These are phyloP conservation scores for Yamadazyma taylorii DNA, from an alignment of 1,139 yeast species.

Conservation along the genomic window DNA sequence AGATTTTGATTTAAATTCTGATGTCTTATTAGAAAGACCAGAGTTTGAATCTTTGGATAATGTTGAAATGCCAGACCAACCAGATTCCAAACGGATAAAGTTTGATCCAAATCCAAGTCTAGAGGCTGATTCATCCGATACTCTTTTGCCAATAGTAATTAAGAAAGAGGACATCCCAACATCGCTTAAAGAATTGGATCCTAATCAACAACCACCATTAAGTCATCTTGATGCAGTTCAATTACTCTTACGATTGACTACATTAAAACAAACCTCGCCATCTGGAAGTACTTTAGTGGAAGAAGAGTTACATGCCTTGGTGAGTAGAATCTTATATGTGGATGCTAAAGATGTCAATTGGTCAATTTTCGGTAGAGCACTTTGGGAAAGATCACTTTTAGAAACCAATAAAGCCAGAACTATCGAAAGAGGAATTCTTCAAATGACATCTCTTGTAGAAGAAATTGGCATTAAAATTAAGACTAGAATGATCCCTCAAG, in stretches of 20 bases:
- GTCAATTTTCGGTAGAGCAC: conserved; percentile 76
- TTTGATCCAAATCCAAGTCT: conserved; percentile 28
- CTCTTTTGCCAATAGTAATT: conserved; percentile 59
- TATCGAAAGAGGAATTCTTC: conserved; percentile 89
- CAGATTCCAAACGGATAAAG: conserved; percentile 40
- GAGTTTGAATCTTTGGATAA: conserved; percentile 61
- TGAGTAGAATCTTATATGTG: conserved; percentile 65
- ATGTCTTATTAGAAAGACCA: conserved; percentile 76
- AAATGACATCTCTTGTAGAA: conserved; percentile 89
- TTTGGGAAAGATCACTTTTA: conserved; percentile 86
- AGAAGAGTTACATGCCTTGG: conserved; percentile 78
- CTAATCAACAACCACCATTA: conserved; percentile 78
- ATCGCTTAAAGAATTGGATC: conserved; percentile 59
- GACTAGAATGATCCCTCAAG: conserved; percentile 61
- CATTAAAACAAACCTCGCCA: conserved; percentile 72
- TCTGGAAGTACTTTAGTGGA: conserved; percentile 67
- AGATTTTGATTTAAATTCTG: conserved; percentile 68
- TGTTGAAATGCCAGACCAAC: conserved; percentile 34
- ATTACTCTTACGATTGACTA: conserved; percentile 63
- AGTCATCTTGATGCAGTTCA: conserved; percentile 72
- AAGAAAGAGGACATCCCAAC: conserved; percentile 64
- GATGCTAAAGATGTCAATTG: conserved; percentile 58
- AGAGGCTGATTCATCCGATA: conserved; percentile 24
- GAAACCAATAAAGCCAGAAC: conserved; percentile 84
- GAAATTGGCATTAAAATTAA: conserved; percentile 76